Conservation (phyloP, 1,139 yeast species). For the Protomyces arabidopsidicola region DNA sequence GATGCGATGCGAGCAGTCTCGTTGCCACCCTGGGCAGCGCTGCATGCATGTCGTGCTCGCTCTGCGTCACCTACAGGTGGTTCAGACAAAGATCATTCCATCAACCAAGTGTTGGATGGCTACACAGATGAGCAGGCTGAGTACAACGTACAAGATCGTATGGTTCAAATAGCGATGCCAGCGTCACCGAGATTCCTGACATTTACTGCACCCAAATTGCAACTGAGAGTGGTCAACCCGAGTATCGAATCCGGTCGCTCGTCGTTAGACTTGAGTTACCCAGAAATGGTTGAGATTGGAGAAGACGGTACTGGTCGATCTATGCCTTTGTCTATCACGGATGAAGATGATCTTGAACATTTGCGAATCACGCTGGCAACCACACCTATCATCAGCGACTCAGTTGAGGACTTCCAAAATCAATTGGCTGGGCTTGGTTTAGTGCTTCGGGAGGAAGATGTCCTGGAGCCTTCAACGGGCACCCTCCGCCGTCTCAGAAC, state of each 20-base stretch:
- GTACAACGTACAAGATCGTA: conserved; percentile 10
- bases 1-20: not conserved
- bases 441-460: conserved; percentile 13
- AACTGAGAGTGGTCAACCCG: conserved; percentile 20
- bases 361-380: conserved; percentile 5
- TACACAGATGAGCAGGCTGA: not conserved
- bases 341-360: conserved; percentile 21
- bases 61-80: conserved; percentile 10
- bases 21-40: conserved; percentile 25
- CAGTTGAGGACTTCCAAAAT: conserved; percentile 2
- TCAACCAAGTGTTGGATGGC: conserved; percentile 1
- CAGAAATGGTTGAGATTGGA: conserved; percentile 6
- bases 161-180: conserved; percentile 16
- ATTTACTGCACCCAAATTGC: conserved; percentile 20
- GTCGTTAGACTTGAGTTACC: not conserved
- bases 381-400: conserved; percentile 9
- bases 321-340: conserved; percentile 11
- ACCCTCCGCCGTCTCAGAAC: not conserved
- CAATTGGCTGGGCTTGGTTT: conserved; percentile 18
- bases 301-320: not conserved
- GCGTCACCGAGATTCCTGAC: conserved; percentile 6
- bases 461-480: conserved; percentile 4
- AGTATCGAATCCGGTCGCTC: not conserved
- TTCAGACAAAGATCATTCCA: not conserved
- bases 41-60: conserved; percentile 22